Conservation (phyloP, 2,329 filamentous ascomycete genomes). For the Fusarium scirpi region DNA sequence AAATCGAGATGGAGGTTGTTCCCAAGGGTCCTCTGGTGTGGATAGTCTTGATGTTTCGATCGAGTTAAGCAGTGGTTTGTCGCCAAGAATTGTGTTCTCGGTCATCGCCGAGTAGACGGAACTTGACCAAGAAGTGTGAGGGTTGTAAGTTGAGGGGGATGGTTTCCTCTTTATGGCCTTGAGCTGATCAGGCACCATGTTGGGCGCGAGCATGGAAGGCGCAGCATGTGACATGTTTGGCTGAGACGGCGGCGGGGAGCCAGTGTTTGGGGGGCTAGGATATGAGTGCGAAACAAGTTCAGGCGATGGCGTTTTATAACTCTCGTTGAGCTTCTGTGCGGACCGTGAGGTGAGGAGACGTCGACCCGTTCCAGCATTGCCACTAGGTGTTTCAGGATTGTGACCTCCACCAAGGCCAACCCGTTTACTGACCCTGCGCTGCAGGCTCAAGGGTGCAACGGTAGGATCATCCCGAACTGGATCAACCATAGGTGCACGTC, state of each 20-base stretch:
- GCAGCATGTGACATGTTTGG: conserved; percentile 20
- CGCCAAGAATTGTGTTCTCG: conserved; percentile 33
- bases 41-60: conserved; percentile 33
- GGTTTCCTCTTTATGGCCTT: conserved; percentile 62
- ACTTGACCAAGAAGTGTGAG: conserved; percentile 51
- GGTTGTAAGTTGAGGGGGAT: conserved; percentile 50
- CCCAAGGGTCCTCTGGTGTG: conserved; percentile 54
- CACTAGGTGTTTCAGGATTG: conserved; percentile 54
- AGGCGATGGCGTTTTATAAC: conserved; percentile 41
- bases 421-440: conserved; percentile 63
- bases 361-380: conserved; percentile 50
- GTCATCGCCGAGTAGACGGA: conserved; percentile 53
- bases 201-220: conserved; percentile 39
- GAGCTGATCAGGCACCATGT: conserved; percentile 45
- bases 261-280: conserved; percentile 52
- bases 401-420: conserved; percentile 43
- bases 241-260: conserved; percentile 40
- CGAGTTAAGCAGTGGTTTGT: conserved; percentile 23
- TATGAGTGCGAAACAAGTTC: conserved; percentile 46
- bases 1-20: conserved; percentile 70
- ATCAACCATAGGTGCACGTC: conserved; percentile 72
- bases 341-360: conserved; percentile 53
- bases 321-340: conserved; percentile 50
- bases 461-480: conserved; percentile 72
- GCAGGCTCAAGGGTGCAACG: conserved; percentile 68